These are phyloP conservation scores for Lachnellula cervina DNA, from an alignment of 2,329 filamentous ascomycete species.

Conservation along the genomic window DNA sequence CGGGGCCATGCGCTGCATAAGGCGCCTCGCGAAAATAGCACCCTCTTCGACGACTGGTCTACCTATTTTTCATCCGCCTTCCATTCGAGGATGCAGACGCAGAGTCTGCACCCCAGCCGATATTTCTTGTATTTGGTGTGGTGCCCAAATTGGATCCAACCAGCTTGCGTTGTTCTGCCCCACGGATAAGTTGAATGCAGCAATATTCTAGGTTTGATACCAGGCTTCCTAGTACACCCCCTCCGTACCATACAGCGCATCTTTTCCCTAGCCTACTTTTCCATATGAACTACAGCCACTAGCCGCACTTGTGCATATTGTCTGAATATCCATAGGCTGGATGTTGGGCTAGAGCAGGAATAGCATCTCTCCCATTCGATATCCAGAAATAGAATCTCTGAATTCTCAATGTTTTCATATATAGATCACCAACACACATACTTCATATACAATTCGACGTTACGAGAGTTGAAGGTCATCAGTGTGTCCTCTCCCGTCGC, in stretches of 20 bases:
- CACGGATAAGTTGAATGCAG: neutral
- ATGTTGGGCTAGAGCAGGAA: constrained; percentile 36
- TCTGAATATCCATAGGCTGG: constrained; percentile 25
- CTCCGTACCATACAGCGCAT: neutral
- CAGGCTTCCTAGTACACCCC: neutral
- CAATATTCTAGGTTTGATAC: neutral
- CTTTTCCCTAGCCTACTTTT: constrained; percentile 7
- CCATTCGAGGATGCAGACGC: constrained; percentile 7
- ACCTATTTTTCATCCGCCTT: constrained; percentile 16
- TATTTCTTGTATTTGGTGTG: constrained; percentile 15
- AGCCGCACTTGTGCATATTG: constrained; percentile 30
- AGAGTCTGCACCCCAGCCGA: constrained; percentile 11
- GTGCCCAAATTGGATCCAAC: constrained; percentile 10
- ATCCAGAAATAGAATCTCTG: constrained; percentile 43
- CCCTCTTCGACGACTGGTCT: constrained; percentile 3
- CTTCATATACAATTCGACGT: constrained; percentile 14
- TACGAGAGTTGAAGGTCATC: constrained; percentile 26
- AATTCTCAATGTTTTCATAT: constrained; percentile 27
- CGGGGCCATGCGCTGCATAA: constrained; percentile 27
- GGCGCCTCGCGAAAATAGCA: constrained; percentile 33
- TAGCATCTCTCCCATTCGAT: constrained; percentile 30
- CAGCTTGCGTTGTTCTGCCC: neutral
- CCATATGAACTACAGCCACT: constrained; percentile 17
- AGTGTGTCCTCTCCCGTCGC: constrained; percentile 21
- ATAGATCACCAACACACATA: constrained; percentile 24